Evolutionary conservation across 208 protist species (phyloP).

Genomic region (Trypanosoma mega): DNA sequence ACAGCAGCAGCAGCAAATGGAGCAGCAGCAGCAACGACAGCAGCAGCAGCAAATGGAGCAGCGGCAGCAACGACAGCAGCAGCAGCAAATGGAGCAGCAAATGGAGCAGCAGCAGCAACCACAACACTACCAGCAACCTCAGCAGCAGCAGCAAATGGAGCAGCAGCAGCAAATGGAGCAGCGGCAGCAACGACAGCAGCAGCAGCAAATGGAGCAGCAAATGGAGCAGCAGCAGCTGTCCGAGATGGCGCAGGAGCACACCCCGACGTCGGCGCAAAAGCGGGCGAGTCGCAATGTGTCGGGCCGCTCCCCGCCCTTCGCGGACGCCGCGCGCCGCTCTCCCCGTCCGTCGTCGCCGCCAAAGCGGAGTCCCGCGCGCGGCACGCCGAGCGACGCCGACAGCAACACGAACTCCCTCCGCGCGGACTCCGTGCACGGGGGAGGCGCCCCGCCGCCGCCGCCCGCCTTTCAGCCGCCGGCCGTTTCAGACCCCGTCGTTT

Average conservation of each 20-base stretch:
- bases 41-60: conserved; percentile 7
- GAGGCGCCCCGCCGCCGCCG: background rate
- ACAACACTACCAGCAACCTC: conserved; percentile 5
- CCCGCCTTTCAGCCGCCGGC: background rate
- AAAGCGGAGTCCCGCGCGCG: background rate
- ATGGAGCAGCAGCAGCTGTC: too few species aligned
- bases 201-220: too few species aligned
- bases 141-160: conserved; percentile 6
- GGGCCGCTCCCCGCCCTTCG: too few species aligned
- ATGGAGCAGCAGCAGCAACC: conserved; percentile 22
- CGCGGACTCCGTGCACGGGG: background rate
- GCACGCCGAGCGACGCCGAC: background rate
- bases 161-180: background rate
- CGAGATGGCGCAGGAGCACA: too few species aligned
- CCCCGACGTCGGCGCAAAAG: too few species aligned
- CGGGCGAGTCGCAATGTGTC: too few species aligned
- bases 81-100: conserved; percentile 5
- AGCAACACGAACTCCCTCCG: background rate
- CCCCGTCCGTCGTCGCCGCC: conserved; percentile 9
- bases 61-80: background rate
- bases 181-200: too few species aligned
- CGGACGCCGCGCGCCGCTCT: too few species aligned
- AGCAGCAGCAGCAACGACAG: conserved; percentile 11
- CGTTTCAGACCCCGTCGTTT: background rate
- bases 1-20: conserved; percentile 8